phyloP scores from a whole-genome alignment of 2,329 filamentous ascomycete genomes.

The Colletotrichum musicola region DNA sequence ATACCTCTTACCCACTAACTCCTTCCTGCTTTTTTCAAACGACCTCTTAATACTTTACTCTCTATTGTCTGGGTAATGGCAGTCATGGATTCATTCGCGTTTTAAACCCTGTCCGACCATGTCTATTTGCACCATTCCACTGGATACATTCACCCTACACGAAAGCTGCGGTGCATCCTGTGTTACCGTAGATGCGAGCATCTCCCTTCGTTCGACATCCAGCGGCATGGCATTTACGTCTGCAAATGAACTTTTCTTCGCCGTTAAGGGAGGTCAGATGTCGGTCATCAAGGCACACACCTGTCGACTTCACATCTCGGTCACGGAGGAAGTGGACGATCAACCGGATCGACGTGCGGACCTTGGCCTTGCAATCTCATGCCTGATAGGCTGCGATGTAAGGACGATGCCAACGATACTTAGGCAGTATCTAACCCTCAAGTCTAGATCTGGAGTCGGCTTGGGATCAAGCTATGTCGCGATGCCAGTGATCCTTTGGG shows the following conservation, averaged over 20 bases:
- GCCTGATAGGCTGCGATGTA: slow-evolving; percentile 5
- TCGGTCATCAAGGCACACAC: slow-evolving; percentile 4
- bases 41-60: no score
- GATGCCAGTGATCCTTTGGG: neutral
- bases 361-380: neutral
- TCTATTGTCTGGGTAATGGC: no score
- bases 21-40: no score
- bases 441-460: slow-evolving; percentile 30
- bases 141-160: slow-evolving; percentile 17
- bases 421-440: neutral
- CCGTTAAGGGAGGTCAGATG: slow-evolving; percentile 1
- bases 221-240: neutral
- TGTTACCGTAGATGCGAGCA: slow-evolving; percentile 11
- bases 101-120: slow-evolving; percentile 2
- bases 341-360: neutral
- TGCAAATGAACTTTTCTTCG: slow-evolving; percentile 11
- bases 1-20: no score
- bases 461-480: slow-evolving; percentile 20
- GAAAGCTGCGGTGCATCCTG: neutral
- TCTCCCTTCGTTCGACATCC: slow-evolving; percentile 21
- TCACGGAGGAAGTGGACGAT: slow-evolving; percentile 3
- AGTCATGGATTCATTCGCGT: no score
- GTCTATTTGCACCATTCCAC: neutral
- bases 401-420: neutral
- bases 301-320: slow-evolving; percentile 9